Base-by-base conservation (phyloP, 768 basidiomycete species). In the Hebeloma cylindrosporum region DNA sequence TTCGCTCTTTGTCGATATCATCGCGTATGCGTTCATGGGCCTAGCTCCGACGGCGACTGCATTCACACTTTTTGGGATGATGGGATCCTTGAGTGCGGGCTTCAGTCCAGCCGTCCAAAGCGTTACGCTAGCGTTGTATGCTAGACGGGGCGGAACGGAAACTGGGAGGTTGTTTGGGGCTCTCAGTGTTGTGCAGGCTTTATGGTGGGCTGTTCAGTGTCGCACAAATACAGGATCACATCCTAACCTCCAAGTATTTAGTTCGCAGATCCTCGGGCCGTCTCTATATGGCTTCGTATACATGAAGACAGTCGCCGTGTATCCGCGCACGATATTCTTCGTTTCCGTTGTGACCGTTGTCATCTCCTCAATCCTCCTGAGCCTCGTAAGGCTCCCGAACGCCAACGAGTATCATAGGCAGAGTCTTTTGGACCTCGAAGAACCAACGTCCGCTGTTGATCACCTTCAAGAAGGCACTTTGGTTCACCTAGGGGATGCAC, bases 131-230 rank as follows among this genome's bases (percentile, higher is more conserved):
- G 78, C 84, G 17, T 58, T 88, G 33, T 88, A 83, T 49, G 66
- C 66, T 21, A 64, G 64, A n/a, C 67, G 69, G 14, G 77, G 76
- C 1, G 77, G 81, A 2, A 71, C 70, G 10, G 86, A 92, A 56
- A 69, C 74, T 9, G 93, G 91, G 2, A 74, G 70, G 54, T 69
- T 96, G 13, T 93, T 93, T 57, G 93, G 90, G 9, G 90, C 82
- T 3, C 53, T 93, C 45, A 82, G 83, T 44, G 86, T 93, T 21
- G 52, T 91, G 3, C 79, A 86, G 49, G 80, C 85, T 4, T 58
- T 91, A 7, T 72, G 81, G 80, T 84, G 48, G 11, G 67, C 22
- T 31, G 33, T 31, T 27, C 14, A 21, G 21, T 32, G 34, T 28
- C 17, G 7, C 5, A n/a, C 18, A 4, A 14, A 26, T 26, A n/a